A percentile compares a stretch with the other conserved stretches of the same genome.
Conservation (phyloP, 2,329 filamentous ascomycete genomes). For the Epichloe festucae region DNA sequence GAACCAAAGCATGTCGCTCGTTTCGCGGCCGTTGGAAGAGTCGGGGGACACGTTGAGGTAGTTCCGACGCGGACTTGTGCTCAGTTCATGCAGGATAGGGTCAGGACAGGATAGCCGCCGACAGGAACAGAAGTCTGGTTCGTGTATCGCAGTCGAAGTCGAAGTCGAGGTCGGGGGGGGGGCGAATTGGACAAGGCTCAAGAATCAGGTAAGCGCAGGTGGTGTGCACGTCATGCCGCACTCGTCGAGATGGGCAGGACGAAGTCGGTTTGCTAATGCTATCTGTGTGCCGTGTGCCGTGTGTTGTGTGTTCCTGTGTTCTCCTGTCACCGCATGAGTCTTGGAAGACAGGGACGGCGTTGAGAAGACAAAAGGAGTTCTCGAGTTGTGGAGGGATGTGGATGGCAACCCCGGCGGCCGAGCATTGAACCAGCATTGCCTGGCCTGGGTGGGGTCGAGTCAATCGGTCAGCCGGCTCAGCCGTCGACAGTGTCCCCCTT, state of each 20-base stretch:
- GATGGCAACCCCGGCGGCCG: too few species aligned
- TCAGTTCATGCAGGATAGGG: not conserved
- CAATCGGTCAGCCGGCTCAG: not conserved
- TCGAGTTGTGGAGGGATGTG: not conserved
- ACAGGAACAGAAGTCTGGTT: not conserved
- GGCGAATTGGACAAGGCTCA: not conserved
- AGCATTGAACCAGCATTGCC: not conserved
- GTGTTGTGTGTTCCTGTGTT: not conserved
- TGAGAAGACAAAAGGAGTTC: not conserved
- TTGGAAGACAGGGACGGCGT: not conserved
- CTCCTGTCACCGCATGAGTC: not conserved
- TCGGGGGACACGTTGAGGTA: not conserved
- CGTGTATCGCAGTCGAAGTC: not conserved
- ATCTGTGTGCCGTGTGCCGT: not conserved
- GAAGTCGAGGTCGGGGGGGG: too few species aligned
- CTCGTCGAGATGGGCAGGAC: not conserved
- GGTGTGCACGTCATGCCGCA: not conserved
- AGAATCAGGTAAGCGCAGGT: not conserved
- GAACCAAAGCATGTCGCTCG: slow-evolving; percentile 1
- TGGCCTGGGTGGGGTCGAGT: not conserved
- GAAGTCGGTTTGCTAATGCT: not conserved
- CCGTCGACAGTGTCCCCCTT: too few species aligned
- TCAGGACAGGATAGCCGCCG: not conserved
- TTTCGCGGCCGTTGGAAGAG: not conserved
- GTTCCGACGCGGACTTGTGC: not conserved